Conservation (phyloP, 768 basidiomycete genomes). For the Butyriboletus loyo region DNA sequence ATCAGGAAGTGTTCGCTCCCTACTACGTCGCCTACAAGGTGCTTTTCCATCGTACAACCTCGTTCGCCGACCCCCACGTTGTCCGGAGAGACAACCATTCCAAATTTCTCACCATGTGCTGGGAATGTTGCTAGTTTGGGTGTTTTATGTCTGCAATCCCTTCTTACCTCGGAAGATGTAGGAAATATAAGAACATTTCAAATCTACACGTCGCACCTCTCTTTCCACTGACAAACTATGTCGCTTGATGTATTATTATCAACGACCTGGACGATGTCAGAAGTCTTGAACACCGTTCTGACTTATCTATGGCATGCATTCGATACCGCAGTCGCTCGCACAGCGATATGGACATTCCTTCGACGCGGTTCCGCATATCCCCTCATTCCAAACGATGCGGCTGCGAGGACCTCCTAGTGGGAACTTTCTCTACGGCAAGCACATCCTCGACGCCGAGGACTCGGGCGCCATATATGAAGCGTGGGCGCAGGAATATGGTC, state of each 20-base stretch:
- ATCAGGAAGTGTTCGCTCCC: constrained; percentile 39
- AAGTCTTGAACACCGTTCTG: neutral
- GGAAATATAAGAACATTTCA: neutral
- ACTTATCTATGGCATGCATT: neutral
- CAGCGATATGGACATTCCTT: constrained; percentile 6
- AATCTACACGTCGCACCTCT: neutral
- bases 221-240: neutral
- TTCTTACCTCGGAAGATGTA: too few relatives aligned
- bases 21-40: constrained; percentile 44
- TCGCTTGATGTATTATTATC: neutral
- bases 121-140: constrained; percentile 26
- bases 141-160: too few relatives aligned
- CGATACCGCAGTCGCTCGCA: neutral
- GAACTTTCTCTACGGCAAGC: constrained; percentile 19
- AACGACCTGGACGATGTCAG: neutral
- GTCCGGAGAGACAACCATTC: constrained; percentile 22
- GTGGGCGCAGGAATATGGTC: constrained; percentile 23
- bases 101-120: too few relatives aligned
- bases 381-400: constrained; percentile 6
- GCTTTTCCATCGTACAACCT: constrained; percentile 36
- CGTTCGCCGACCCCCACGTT: constrained; percentile 17
- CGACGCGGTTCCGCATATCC: neutral
- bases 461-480: constrained; percentile 15
- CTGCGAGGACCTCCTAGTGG: constrained; percentile 18
- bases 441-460: neutral